These are phyloP conservation scores for Vararia minispora DNA, from an alignment of 768 basidiomycete species.

Conservation along the genomic window DNA sequence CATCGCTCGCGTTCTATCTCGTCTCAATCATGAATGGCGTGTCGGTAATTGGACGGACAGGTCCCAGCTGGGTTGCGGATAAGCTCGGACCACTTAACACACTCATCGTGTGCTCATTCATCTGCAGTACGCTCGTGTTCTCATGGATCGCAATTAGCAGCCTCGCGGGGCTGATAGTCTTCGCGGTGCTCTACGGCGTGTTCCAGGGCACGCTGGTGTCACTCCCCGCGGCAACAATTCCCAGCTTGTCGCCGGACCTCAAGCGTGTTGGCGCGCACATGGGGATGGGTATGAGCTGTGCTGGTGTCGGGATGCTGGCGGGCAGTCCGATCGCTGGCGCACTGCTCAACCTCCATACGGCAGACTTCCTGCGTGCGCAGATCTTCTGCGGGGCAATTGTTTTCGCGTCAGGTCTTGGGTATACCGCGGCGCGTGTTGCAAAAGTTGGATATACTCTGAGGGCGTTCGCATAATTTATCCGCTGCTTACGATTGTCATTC, in stretches of 20 bases:
- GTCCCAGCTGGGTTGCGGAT: slow-evolving; percentile 21
- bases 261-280: slow-evolving; percentile 13
- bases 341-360: slow-evolving; percentile 7
- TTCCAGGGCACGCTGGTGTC: slow-evolving; percentile 17
- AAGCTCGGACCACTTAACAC: slow-evolving; percentile 20
- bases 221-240: slow-evolving; percentile 5
- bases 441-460: neutral
- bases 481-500: too few relatives aligned
- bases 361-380: slow-evolving; percentile 7
- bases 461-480: too few relatives aligned
- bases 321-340: slow-evolving; percentile 16
- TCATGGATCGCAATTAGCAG: slow-evolving; percentile 21
- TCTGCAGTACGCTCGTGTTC: slow-evolving; percentile 18
- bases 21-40: slow-evolving; percentile 23
- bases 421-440: slow-evolving; percentile 2
- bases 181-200: slow-evolving; percentile 28
- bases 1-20: slow-evolving; percentile 19
- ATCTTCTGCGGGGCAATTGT: slow-evolving; percentile 5
- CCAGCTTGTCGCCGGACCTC: slow-evolving; percentile 6
- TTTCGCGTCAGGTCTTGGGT: neutral
- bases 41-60: slow-evolving; percentile 19
- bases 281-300: slow-evolving; percentile 15
- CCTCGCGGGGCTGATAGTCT: slow-evolving; percentile 19
- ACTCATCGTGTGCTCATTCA: slow-evolving; percentile 16
- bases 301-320: slow-evolving; percentile 11